Percentiles rank a stretch among this genome's conserved stretches.
phyloP scores from a whole-genome alignment of 2,329 filamentous ascomycete genomes.

The Myrmaecium sp. region DNA sequence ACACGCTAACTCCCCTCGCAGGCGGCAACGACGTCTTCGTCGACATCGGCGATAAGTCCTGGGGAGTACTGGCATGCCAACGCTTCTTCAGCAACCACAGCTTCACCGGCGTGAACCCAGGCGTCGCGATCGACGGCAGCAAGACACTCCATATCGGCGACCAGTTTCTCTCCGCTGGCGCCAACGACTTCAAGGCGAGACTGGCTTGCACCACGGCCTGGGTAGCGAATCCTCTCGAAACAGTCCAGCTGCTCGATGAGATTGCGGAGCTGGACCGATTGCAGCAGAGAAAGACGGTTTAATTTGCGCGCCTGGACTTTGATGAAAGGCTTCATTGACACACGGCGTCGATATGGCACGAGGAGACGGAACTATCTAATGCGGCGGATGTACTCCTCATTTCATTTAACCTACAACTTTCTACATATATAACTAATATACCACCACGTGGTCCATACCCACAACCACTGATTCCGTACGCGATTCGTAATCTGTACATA shows the following conservation, averaged over 20 bases:
- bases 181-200: conserved; percentile 93
- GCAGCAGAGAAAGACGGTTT: conserved; percentile 12
- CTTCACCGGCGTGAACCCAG: no score
- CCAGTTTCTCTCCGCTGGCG: conserved; percentile 86
- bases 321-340: no score
- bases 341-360: no score
- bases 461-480: no score
- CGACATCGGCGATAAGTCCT: conserved; percentile 94
- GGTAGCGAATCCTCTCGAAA: conserved; percentile 88
- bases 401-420: no score
- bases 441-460: no score
- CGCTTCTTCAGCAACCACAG: conserved; percentile 77
- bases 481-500: no score
- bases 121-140: conserved; percentile 52
- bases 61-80: conserved; percentile 87
- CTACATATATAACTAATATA: no score
- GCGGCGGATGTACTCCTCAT: no score
- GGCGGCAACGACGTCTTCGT: conserved; percentile 93
- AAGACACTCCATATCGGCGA: conserved; percentile 87
- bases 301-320: no score
- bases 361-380: no score
- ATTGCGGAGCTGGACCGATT: conserved; percentile 32
- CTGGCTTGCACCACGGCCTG: conserved; percentile 88
- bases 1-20: conserved; percentile 12
- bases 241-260: conserved; percentile 77